A percentile compares a stretch with the other conserved stretches of the same genome.
Evolutionary conservation across 345 rosid genomes (phyloP).

Genomic region (Trapa incisa): DNA sequence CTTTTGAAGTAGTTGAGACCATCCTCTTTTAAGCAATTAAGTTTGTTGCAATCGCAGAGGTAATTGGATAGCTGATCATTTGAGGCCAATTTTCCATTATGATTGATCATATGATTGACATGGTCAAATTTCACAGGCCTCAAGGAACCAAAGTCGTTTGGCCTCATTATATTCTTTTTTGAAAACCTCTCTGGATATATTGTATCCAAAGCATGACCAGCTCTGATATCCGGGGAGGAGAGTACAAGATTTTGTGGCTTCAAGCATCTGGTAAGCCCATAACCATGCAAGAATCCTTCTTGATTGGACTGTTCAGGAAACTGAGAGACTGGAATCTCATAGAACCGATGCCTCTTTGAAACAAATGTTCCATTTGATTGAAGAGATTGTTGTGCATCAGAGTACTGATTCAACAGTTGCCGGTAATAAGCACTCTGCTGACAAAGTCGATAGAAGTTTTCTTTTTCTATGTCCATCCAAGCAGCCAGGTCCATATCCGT

Average conservation of each 20-base stretch:
- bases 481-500: slow-evolving; percentile 21
- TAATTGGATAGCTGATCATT: slow-evolving; percentile 26
- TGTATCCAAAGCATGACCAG: slow-evolving; percentile 22
- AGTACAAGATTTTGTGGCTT: slow-evolving; percentile 20
- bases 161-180: slow-evolving; percentile 54
- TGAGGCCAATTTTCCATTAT: slow-evolving; percentile 27
- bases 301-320: slow-evolving; percentile 33
- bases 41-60: slow-evolving; percentile 17
- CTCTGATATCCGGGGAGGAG: slow-evolving; percentile 13
- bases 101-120: slow-evolving; percentile 29
- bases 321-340: slow-evolving; percentile 28
- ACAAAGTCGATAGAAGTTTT: slow-evolving; percentile 29
- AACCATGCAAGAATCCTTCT: slow-evolving; percentile 29
- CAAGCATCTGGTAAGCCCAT: slow-evolving; percentile 25
- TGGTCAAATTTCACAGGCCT: slow-evolving; percentile 37
- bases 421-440: slow-evolving; percentile 31
- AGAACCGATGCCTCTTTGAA: slow-evolving; percentile 31
- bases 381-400: slow-evolving; percentile 26
- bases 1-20: slow-evolving; percentile 26
- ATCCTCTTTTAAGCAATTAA: slow-evolving; percentile 25
- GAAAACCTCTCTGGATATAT: slow-evolving; percentile 34
- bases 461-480: slow-evolving; percentile 40
- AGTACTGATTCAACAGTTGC: slow-evolving; percentile 27
- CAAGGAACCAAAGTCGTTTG: slow-evolving; percentile 34
- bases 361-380: slow-evolving; percentile 19